Base-by-base conservation (phyloP, 2,329 filamentous ascomycete species). In the Volutella citrinella region DNA sequence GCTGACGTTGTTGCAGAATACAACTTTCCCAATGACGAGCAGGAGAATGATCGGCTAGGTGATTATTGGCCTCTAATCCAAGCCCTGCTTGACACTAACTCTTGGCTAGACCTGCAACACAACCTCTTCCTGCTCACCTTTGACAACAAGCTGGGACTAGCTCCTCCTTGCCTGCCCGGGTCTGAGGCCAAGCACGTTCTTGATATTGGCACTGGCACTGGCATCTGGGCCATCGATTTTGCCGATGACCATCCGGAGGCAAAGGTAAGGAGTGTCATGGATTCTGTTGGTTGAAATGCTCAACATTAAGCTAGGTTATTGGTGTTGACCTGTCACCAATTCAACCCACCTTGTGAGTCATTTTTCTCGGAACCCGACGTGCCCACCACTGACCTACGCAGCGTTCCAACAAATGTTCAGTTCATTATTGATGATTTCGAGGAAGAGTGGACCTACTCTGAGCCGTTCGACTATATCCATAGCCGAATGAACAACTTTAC, bases 21-120 rank as follows among this genome's bases (percentile, higher is more conserved):
- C 6, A 30, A 34, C 2, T 34, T 45, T 0, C 42, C 41, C 4
- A 44, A 45, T 7, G 42, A 45, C 5, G 42, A 45, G 0, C 22
- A 32, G 9, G 42, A 45, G 8, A 45, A 44, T 9, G 41, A 44
- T 4, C 24, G 42, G 14, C 42, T 44, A 3, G 42, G 42, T 44
- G n/a, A 8, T 6, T 7, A 18, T n/a, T n/a, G n/a, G n/a, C n/a
- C n/a, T n/a, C n/a, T n/a, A n/a, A n/a, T n/a, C n/a, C n/a, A n/a
- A n/a, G n/a, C n/a, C n/a, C n/a, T n/a, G n/a, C n/a, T n/a, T n/a
- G n/a, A 33, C 10, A 10, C 2, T 11, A 5, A 1, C 1, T 5
- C 5, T 4, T 2, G 5, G 2, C 2, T 29, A 44, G 42, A 44
- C 6, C 9, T 44, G 9, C 40, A 44, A 14, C 42, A 44, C 19